Conservation (phyloP, 257 asterid genomes). For the Solanum gandarillasii region DNA sequence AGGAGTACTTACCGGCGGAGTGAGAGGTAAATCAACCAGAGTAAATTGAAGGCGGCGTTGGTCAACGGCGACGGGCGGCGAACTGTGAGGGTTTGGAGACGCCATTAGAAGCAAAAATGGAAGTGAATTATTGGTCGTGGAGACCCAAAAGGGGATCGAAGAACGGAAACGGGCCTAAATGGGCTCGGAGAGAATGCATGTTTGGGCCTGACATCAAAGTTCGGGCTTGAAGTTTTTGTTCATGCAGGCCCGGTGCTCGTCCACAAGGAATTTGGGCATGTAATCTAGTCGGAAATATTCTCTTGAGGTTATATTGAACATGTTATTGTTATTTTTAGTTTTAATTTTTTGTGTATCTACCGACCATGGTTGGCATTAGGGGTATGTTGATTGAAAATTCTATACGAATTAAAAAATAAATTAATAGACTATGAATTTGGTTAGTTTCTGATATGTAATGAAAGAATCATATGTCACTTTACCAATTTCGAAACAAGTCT, state of each 20-base stretch:
- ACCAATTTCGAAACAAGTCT: too few relatives aligned
- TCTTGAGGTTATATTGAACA: too few relatives aligned
- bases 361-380: too few relatives aligned
- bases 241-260: constrained; percentile 12
- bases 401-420: too few relatives aligned
- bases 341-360: too few relatives aligned
- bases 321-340: too few relatives aligned
- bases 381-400: too few relatives aligned
- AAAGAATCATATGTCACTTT: too few relatives aligned
- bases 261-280: background rate
- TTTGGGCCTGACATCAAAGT: constrained; percentile 3
- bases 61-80: background rate
- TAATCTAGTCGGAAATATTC: too few relatives aligned
- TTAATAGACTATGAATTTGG: too few relatives aligned
- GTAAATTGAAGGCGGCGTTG: constrained; percentile 1
- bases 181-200: constrained; percentile 2
- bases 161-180: constrained; percentile 3
- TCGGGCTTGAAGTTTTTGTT: constrained; percentile 4
- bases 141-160: background rate
- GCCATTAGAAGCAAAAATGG: background rate
- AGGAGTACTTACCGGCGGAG: constrained; percentile 5
- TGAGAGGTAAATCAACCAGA: background rate
- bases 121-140: background rate
- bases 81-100: background rate
- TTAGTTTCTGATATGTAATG: too few relatives aligned